phyloP scores from a whole-genome alignment of 306 rosid species.

The Malus orientalis region DNA sequence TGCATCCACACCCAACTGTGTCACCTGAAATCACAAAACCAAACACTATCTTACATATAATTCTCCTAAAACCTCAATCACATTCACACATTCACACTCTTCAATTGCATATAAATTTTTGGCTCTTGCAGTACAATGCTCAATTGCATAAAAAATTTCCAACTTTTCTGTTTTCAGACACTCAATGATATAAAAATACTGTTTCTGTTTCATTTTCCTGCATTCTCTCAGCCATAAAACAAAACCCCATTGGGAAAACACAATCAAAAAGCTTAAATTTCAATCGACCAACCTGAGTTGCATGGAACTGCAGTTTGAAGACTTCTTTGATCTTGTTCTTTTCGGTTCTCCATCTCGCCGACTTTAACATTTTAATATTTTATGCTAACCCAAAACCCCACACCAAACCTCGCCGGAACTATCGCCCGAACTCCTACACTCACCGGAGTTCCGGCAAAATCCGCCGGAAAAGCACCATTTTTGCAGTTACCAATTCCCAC shows the following conservation, averaged over 20 bases:
- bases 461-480: constrained; percentile 13
- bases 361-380: constrained; percentile 54
- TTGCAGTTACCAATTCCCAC: constrained; percentile 21
- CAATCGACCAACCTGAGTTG: constrained; percentile 50
- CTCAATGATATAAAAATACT: neutral
- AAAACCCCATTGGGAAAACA: constrained; percentile 11
- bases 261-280: neutral
- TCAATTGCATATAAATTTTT: neutral
- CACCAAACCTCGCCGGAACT: constrained; percentile 10
- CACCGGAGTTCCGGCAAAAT: constrained; percentile 11
- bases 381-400: neutral
- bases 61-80: neutral
- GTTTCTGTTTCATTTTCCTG: neutral
- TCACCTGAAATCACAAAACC: constrained; percentile 51
- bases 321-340: constrained; percentile 66
- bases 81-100: neutral
- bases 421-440: neutral
- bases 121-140: too few species aligned
- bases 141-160: neutral
- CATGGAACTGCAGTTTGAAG: constrained; percentile 75
- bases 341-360: constrained; percentile 85
- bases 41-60: neutral
- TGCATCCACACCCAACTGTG: constrained; percentile 54
- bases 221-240: constrained; percentile 27
- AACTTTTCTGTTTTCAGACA: neutral